Percentiles rank a stretch among this genome's conserved stretches.
phyloP scores from a whole-genome alignment of 805 yeast species.

The Starmerella potacharoeniae region DNA sequence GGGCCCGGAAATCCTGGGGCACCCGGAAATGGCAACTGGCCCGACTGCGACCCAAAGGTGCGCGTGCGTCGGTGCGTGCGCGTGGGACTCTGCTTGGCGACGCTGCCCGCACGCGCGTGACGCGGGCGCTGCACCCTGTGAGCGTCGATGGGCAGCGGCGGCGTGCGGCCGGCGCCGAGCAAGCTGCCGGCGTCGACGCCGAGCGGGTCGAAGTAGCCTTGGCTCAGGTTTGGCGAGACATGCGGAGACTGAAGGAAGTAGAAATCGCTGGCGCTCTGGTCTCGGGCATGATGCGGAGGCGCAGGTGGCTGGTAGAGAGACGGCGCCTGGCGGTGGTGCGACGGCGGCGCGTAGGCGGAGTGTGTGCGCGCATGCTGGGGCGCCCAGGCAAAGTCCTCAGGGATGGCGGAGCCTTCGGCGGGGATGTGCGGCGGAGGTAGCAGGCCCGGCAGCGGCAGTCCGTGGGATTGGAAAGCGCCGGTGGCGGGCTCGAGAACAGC shows the following conservation, averaged over 20 bases:
- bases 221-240: constrained; percentile 5
- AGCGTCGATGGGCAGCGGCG: neutral
- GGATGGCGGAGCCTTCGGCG: neutral
- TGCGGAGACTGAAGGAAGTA: constrained; percentile 14
- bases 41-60: neutral
- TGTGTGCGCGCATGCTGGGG: constrained; percentile 3
- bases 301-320: constrained; percentile 1
- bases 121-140: neutral
- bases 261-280: constrained; percentile 10
- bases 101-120: neutral
- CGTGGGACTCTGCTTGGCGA: neutral
- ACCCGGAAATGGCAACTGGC: neutral
- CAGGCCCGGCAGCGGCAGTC: neutral
- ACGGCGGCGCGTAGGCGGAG: constrained; percentile 9
- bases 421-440: neutral
- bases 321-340: constrained; percentile 3
- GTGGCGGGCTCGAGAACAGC: neutral
- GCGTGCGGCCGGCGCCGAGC: neutral
- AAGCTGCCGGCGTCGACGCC: neutral
- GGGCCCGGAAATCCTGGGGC: neutral
- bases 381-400: neutral
- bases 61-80: neutral
- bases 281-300: constrained; percentile 5
- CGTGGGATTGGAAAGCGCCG: neutral
- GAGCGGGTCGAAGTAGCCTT: neutral